Conservation (phyloP, 2,329 filamentous ascomycete species). For the Pseudogymnoascus sp. region DNA sequence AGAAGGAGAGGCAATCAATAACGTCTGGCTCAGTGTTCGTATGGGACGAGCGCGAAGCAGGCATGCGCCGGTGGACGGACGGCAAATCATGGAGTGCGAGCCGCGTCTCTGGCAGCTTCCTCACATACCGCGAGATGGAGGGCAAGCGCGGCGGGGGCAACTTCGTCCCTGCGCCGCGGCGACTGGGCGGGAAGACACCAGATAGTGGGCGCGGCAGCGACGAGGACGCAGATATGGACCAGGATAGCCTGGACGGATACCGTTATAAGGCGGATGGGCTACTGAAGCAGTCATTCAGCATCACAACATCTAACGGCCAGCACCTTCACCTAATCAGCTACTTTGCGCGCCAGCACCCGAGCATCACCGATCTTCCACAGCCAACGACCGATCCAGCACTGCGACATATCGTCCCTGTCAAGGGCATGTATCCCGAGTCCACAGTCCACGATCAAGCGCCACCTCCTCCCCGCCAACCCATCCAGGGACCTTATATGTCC, state of each 20-base stretch:
- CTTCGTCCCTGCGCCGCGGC: constrained; percentile 53
- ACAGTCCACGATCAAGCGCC: constrained; percentile 81
- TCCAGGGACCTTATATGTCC: constrained; percentile 41
- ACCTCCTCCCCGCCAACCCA: constrained; percentile 68
- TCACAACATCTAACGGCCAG: constrained; percentile 82
- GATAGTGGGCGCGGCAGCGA: constrained; percentile 76
- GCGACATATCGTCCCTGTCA: constrained; percentile 74
- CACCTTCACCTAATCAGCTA: constrained; percentile 98
- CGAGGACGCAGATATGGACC: constrained; percentile 64
- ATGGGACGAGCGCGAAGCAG: constrained; percentile 98
- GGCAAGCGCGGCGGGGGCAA: constrained; percentile 80
- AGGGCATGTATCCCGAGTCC: constrained; percentile 96
- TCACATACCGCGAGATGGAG: constrained; percentile 98
- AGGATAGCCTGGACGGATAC: constrained; percentile 78
- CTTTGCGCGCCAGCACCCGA: constrained; percentile 73
- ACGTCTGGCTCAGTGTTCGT: constrained; percentile 96
- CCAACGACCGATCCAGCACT: constrained; percentile 74
- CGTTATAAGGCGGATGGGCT: constrained; percentile 92
- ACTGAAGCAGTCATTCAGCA: constrained; percentile 99
- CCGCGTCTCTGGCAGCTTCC: constrained; percentile 90
- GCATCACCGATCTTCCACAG: constrained; percentile 64
- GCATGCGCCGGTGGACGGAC: constrained; percentile 97
- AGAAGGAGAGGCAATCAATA: constrained; percentile 95
- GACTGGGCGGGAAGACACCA: constrained; percentile 64
- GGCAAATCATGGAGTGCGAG: constrained; percentile 99